Evolutionary conservation across 2,329 filamentous ascomycete genomes (phyloP), one percentile per base, ranked within the genome.

Genomic region (Phaeosphaeriaceae sp.): DNA sequence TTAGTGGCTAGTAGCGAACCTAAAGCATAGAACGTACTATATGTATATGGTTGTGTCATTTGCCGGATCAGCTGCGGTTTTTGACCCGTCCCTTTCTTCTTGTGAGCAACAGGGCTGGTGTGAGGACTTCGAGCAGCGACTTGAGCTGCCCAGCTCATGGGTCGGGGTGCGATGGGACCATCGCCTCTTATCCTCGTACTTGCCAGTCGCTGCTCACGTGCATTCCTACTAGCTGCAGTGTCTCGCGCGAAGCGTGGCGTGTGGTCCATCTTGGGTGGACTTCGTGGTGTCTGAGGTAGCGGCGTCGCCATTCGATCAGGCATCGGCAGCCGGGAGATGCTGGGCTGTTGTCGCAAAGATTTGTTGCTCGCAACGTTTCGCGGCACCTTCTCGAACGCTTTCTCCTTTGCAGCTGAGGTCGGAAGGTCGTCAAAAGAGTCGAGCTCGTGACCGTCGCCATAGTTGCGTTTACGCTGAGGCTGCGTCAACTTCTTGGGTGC

Each of bases 371-470:
- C 88, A 53, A 86, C 85, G 48, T 86, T 87, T 41, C 89, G 82
- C 2, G 95, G 93, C 68, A 91, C 88, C 76, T 93, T 96, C 61
- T 93, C 83, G 71, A 88, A 99, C 68, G 88, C 91, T 61, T 88
- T 92, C 78, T 99, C 95, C 15, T 88, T 85, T 59, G 90, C 87
- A 13, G 85, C 88, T 17, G 93, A 97, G 0, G 93, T 98, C 1
- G 94, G 94, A 55, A 99, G 81, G 77, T 99, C 95, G 74, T 99
- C 95, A 74, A 99, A 98, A 2, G 86, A 88, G 67, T 98, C 94
- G 33, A 99, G 84, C 77, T 99, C 95, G 59, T 90, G 91, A 17
- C 95, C 95, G 76, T 97, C 92, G 13, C 95, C 95, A 79, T 96
- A 99, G 44, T 70, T 68, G 11, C 67, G 66, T 58, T 74, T 75